phyloP scores from a whole-genome alignment of 441 rosid genomes.

The Breynia disticha region DNA sequence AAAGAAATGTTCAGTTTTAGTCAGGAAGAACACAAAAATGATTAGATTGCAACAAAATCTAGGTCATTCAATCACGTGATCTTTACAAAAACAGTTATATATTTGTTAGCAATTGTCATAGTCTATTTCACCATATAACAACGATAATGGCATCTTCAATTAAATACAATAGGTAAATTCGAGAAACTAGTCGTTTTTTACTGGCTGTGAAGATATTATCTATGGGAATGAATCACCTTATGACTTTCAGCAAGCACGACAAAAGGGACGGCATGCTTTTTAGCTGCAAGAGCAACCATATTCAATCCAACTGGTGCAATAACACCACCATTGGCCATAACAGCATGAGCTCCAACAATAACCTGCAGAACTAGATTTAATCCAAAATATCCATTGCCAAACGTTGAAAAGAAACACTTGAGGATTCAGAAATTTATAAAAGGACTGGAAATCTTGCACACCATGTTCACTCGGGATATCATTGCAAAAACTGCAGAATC shows the following conservation, averaged over 20 bases:
- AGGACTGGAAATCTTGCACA: slow-evolving; percentile 14
- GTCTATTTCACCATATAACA: background rate
- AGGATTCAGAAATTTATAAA: background rate
- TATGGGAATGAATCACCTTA: slow-evolving; percentile 44
- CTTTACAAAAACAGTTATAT: background rate
- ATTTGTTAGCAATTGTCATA: background rate
- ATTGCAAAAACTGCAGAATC: slow-evolving; percentile 98
- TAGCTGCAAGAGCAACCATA: slow-evolving; percentile 97
- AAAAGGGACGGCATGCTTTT: slow-evolving; percentile 97
- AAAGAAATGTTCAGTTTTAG: no score
- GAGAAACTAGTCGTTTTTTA: background rate
- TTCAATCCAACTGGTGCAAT: slow-evolving; percentile 96
- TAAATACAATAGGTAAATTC: no score
- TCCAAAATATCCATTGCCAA: slow-evolving; percentile 4
- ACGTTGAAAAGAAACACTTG: background rate
- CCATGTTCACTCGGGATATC: slow-evolving; percentile 97
- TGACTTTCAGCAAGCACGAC: slow-evolving; percentile 97
- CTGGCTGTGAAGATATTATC: background rate
- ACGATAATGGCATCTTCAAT: slow-evolving; percentile 1
- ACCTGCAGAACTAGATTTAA: slow-evolving; percentile 45
- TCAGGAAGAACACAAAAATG: no score
- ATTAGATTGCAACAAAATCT: no score
- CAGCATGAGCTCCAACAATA: slow-evolving; percentile 97
- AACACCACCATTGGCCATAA: slow-evolving; percentile 98
- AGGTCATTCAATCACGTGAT: no score